These are phyloP conservation scores for Kwoniella botswanensis DNA, from an alignment of 768 basidiomycete genomes.

Conservation along the genomic window DNA sequence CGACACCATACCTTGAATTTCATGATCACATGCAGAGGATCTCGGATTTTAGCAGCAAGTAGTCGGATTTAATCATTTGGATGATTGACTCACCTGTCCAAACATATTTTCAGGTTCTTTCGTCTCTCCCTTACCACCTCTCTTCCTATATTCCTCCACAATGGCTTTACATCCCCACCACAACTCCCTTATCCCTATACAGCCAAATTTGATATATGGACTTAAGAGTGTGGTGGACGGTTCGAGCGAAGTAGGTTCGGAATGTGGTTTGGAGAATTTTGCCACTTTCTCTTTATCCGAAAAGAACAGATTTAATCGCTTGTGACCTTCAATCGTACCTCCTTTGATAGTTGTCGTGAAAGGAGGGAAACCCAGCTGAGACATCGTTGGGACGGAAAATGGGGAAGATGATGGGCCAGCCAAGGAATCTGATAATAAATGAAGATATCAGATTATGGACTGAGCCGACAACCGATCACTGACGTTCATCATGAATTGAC, in stretches of 20 bases:
- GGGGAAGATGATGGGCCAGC: constrained; percentile 48
- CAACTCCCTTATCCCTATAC: constrained; percentile 56
- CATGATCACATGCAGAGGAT: no score
- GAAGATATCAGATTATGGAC: neutral
- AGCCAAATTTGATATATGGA: constrained; percentile 59
- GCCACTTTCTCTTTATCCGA: constrained; percentile 47
- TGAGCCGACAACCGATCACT: no score
- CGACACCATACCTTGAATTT: no score
- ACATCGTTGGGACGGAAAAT: constrained; percentile 58
- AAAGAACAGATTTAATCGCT: constrained; percentile 46
- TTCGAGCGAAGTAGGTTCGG: constrained; percentile 57
- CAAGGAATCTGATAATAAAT: constrained; percentile 25
- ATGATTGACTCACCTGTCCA: constrained; percentile 45
- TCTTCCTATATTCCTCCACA: constrained; percentile 42
- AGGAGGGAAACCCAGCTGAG: constrained; percentile 50
- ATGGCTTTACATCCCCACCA: constrained; percentile 56
- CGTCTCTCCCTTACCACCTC: constrained; percentile 44
- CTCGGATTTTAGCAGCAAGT: no score
- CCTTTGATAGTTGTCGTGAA: constrained; percentile 53
- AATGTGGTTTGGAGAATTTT: constrained; percentile 59
- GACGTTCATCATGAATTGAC: no score
- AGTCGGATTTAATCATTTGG: no score
- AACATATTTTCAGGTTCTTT: constrained; percentile 58
- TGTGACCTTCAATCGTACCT: constrained; percentile 53
- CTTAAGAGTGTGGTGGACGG: constrained; percentile 53